These are phyloP conservation scores for Alternaria dauci DNA, from an alignment of 2,329 filamentous ascomycete genomes.

Conservation along the genomic window DNA sequence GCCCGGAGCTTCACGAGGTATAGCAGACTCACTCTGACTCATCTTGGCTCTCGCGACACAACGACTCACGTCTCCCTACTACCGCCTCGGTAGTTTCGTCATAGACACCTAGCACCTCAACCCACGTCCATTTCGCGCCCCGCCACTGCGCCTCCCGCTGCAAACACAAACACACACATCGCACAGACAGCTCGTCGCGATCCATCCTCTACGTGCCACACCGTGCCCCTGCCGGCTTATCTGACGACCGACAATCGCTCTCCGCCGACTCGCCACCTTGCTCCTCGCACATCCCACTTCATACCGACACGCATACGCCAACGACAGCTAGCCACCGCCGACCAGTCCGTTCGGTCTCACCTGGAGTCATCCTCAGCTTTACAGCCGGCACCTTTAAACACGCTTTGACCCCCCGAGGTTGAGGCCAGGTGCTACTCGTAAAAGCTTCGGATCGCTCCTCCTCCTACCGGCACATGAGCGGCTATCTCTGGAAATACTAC, in stretches of 20 bases:
- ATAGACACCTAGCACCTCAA: slow-evolving; percentile 33
- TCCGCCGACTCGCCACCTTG: slow-evolving; percentile 24
- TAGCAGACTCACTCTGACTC: slow-evolving; percentile 28
- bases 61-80: slow-evolving; percentile 17
- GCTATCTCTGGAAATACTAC: slow-evolving; percentile 94
- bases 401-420: slow-evolving; percentile 84
- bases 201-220: slow-evolving; percentile 4
- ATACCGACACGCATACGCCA: neutral
- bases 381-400: slow-evolving; percentile 79
- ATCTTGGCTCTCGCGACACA: slow-evolving; percentile 21
- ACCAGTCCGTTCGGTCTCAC: slow-evolving; percentile 31
- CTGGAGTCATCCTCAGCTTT: slow-evolving; percentile 59
- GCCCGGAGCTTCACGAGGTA: slow-evolving; percentile 18
- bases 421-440: slow-evolving; percentile 82
- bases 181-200: slow-evolving; percentile 9
- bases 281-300: slow-evolving; percentile 5
- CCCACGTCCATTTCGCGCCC: slow-evolving; percentile 26
- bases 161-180: neutral
- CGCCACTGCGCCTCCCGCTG: slow-evolving; percentile 16
- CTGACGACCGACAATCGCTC: slow-evolving; percentile 6
- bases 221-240: neutral
- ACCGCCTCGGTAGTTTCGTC: slow-evolving; percentile 45
- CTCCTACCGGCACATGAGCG: slow-evolving; percentile 77
- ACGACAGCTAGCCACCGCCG: slow-evolving; percentile 24
- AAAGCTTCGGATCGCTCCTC: slow-evolving; percentile 60